phyloP scores from a whole-genome alignment of 768 basidiomycete genomes.

The Hygrophoropsis aurantiaca region DNA sequence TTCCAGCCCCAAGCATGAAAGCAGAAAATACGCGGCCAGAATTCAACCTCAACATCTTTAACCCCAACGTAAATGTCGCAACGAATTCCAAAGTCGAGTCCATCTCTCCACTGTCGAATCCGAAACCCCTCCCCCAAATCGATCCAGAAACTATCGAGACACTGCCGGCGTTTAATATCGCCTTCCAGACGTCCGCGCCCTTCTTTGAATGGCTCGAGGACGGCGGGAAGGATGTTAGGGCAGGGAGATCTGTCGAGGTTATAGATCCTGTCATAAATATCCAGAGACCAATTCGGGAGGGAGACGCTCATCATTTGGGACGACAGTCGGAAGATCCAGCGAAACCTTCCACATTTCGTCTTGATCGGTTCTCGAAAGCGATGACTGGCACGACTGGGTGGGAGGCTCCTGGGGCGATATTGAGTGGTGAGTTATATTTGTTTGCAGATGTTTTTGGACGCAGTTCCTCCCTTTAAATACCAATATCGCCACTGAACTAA shows the following conservation, averaged over 20 bases:
- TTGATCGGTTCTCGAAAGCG: conserved; percentile 71
- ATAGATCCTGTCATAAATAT: no score
- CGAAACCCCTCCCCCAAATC: conserved; percentile 16
- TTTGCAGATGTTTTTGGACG: conserved; percentile 1
- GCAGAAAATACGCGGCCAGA: no score
- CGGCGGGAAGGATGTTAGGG: conserved; percentile 34
- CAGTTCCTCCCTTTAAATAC: no score
- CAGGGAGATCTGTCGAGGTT: no score
- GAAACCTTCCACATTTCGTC: conserved; percentile 48
- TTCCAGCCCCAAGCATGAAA: no score
- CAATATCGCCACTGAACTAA: no score
- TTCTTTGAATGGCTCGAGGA: conserved; percentile 80
- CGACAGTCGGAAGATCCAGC: no score
- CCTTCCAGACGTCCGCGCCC: conserved; percentile 52
- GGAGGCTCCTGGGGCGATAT: conserved; percentile 63
- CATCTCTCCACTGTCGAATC: conserved; percentile 12
- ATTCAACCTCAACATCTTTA: no score
- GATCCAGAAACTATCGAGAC: conserved; percentile 11
- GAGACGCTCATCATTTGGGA: no score
- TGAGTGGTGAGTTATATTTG: conserved; percentile 42
- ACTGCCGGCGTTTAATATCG: conserved; percentile 65
- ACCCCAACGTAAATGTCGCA: no score
- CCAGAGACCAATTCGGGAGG: no score
- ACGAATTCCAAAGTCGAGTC: no score
- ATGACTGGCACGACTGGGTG: conserved; percentile 74